phyloP scores from a whole-genome alignment of 2,329 filamentous ascomycete genomes.

The Cryphonectria nitschkei region DNA sequence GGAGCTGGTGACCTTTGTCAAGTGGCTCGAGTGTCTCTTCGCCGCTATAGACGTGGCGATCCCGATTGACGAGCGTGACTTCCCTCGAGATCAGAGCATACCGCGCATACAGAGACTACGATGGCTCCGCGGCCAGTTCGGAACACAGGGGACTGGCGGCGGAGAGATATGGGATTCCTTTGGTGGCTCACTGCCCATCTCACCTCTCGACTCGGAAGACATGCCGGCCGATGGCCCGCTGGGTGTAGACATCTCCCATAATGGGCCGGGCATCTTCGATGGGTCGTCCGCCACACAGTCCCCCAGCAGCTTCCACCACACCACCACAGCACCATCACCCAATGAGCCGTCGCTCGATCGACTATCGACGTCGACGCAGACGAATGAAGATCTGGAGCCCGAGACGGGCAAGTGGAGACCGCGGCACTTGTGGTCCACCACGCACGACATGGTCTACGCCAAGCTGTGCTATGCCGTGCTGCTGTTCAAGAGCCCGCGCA shows the following conservation, averaged over 20 bases:
- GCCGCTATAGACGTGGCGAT: constrained; percentile 74
- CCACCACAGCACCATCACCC: background rate
- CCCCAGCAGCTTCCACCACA: background rate
- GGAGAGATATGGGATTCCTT: constrained; percentile 32
- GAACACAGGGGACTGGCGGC: constrained; percentile 34
- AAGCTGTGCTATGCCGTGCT: constrained; percentile 64
- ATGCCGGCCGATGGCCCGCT: constrained; percentile 13
- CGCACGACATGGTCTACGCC: constrained; percentile 63
- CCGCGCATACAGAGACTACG: constrained; percentile 59
- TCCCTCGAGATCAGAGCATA: constrained; percentile 64
- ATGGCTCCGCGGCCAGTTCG: constrained; percentile 49
- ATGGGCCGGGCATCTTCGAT: constrained; percentile 29
- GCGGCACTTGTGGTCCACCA: constrained; percentile 56
- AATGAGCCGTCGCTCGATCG: constrained; percentile 36
- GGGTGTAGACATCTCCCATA: constrained; percentile 26
- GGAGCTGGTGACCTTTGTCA: constrained; percentile 66
- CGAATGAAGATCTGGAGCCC: constrained; percentile 50
- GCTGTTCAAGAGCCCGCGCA: constrained; percentile 59
- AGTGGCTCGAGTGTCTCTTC: constrained; percentile 70
- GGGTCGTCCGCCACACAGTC: constrained; percentile 1
- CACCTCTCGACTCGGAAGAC: constrained; percentile 11
- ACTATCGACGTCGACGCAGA: constrained; percentile 50
- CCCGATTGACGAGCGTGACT: constrained; percentile 71
- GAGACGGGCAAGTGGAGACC: constrained; percentile 61
- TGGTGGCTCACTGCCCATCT: constrained; percentile 10